Evolutionary conservation across 2,329 filamentous ascomycete species (phyloP), one percentile per base, ranked within the genome.

Genomic region (Knoxdaviesia proteae): DNA sequence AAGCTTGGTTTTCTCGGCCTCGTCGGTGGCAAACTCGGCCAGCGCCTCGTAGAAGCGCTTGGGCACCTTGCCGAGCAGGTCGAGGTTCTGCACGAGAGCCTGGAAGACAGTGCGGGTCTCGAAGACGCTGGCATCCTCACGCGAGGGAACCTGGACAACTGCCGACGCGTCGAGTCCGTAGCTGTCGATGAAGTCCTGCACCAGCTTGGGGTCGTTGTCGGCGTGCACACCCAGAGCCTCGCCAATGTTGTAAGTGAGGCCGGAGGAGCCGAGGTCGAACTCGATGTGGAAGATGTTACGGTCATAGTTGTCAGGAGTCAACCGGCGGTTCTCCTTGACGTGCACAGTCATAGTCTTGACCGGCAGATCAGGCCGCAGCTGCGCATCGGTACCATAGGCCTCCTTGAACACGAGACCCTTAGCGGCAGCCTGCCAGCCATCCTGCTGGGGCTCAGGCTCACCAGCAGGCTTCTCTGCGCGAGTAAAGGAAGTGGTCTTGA

Each of bases 231-330:
- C 90, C 11, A 98, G 77, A 39, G 90, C 90, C 64, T 98, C 90
- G 45, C 90, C 90, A 53, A 98, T 96, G 57, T 93, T 84, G 64
- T 98, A 98, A 37, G 75, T 94, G 49, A 98, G 75, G 36, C 87
- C 88, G 34, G 88, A 93, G 53, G 79, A 63, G 47, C 88, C 88
- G 30, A 98, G 74, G 56, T 96, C 90, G 54, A 98, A 98, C 62
- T 98, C 90, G 48, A 98, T 96, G 65, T 98, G 90, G 79, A 98
- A 98, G 61, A 98, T 96, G 69, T 98, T 94, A 52, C 90, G 84
- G 60, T 96, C 87, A 57, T 98, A 98, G 33, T 77, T 80, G 30
- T 62, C 54, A 3, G 90, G 90, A 0, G 90, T 98, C 44, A 98
- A 72, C 49, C 90, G 77, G 47, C 90, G 83, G 64, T 93, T 94